Percentiles rank a stretch among this genome's conserved stretches.
Evolutionary conservation across 768 basidiomycete species (phyloP).

Genomic region (Macrolepiota albuminosa): DNA sequence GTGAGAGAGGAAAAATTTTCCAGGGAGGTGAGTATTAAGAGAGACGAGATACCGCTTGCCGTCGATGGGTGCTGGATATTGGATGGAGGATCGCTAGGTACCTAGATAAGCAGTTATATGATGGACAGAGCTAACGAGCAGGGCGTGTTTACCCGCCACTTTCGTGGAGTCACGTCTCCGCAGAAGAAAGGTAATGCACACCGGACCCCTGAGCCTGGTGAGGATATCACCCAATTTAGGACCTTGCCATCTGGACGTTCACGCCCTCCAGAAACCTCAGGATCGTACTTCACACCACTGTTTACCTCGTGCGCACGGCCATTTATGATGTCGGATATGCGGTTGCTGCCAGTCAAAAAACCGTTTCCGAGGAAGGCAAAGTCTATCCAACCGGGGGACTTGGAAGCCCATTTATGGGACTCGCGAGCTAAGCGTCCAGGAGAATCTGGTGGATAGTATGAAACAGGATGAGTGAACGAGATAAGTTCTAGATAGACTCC

Average conservation of each 20-base stretch:
- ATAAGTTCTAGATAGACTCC: slow-evolving; percentile 67
- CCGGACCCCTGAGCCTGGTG: slow-evolving; percentile 30
- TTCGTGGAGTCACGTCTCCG: slow-evolving; percentile 62
- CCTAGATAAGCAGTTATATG: slow-evolving; percentile 26
- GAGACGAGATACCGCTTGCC: slow-evolving; percentile 43
- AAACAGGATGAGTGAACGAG: slow-evolving; percentile 52
- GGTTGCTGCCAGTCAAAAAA: slow-evolving; percentile 20
- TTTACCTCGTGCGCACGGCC: slow-evolving; percentile 36
- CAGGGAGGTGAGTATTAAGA: slow-evolving; percentile 36
- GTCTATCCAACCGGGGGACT: slow-evolving; percentile 62
- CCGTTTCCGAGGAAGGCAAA: slow-evolving; percentile 58
- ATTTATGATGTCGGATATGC: slow-evolving; percentile 53
- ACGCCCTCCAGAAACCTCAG: slow-evolving; percentile 50
- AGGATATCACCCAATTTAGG: slow-evolving; percentile 55
- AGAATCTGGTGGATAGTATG: slow-evolving; percentile 48
- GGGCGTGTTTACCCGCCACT: slow-evolving; percentile 44
- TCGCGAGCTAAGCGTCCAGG: slow-evolving; percentile 40
- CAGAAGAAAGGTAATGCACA: slow-evolving; percentile 62
- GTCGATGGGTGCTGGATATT: slow-evolving; percentile 48
- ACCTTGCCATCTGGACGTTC: slow-evolving; percentile 48
- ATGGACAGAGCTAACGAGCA: neutral
- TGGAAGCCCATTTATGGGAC: slow-evolving; percentile 48
- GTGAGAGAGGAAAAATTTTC: slow-evolving; percentile 25
- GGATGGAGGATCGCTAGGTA: slow-evolving; percentile 41
- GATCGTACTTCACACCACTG: slow-evolving; percentile 35